These are phyloP conservation scores for Theobroma cacao DNA, from an alignment of 345 rosid genomes.

Conservation along the genomic window DNA sequence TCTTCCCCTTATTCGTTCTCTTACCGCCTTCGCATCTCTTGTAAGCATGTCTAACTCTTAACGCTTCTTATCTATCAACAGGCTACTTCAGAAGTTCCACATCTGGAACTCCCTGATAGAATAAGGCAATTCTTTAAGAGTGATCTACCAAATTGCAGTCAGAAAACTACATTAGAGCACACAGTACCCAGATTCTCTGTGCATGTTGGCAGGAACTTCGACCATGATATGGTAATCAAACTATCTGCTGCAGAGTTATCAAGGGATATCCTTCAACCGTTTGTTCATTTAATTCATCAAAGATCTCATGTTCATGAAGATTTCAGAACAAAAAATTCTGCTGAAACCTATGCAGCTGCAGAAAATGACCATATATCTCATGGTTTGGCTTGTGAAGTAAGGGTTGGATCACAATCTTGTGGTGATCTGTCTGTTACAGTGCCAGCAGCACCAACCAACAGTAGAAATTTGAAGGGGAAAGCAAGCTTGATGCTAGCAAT, in stretches of 20 bases:
- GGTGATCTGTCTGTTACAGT: conserved; percentile 36
- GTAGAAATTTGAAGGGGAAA: conserved; percentile 60
- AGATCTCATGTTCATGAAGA: conserved; percentile 40
- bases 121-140: conserved; percentile 72
- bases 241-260: conserved; percentile 63
- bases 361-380: conserved; percentile 17
- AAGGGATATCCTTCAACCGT: conserved; percentile 56
- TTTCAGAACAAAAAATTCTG: conserved; percentile 26
- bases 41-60: conserved; percentile 3
- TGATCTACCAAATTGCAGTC: conserved; percentile 40
- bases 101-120: conserved; percentile 49
- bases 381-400: conserved; percentile 28
- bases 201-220: conserved; percentile 44
- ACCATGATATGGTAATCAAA: conserved; percentile 57
- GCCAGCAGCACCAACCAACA: conserved; percentile 39
- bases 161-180: conserved; percentile 40
- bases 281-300: conserved; percentile 68
- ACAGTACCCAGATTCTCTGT: conserved; percentile 62
- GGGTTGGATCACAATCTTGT: conserved; percentile 24
- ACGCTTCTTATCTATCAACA: conserved; percentile 29
- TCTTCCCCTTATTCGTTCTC: background rate
- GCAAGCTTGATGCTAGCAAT: conserved; percentile 69
- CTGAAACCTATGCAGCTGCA: conserved; percentile 24
- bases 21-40: background rate
- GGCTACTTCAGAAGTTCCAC: conserved; percentile 89